Percentiles rank a stretch among this genome's conserved stretches.
phyloP scores from a whole-genome alignment of 2,329 filamentous ascomycete species.

The Curvularia spicifera region DNA sequence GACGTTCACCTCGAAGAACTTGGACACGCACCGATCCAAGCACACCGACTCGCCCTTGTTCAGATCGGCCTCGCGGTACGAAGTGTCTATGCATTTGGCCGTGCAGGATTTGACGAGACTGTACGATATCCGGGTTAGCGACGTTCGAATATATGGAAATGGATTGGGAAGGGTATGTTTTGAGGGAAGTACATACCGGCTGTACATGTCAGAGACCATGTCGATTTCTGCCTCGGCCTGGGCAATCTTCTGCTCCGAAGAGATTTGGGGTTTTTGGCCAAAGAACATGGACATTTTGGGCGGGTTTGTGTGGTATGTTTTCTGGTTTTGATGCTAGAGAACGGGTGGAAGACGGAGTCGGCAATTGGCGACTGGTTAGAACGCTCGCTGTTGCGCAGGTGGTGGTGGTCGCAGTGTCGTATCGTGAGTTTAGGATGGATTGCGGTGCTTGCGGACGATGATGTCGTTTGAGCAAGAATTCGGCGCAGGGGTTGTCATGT shows the following conservation, averaged over 20 bases:
- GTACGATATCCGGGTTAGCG: constrained; percentile 6
- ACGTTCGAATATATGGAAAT: not conserved
- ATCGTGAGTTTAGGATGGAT: not conserved
- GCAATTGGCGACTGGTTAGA: not conserved
- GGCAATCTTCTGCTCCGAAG: constrained; percentile 95
- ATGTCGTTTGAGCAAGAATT: constrained; percentile 7
- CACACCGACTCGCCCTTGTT: constrained; percentile 99
- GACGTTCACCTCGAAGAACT: constrained; percentile 98
- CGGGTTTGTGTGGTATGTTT: not conserved
- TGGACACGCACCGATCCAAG: constrained; percentile 93
- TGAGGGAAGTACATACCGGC: constrained; percentile 68
- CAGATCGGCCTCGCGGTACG: constrained; percentile 94
- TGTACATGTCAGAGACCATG: constrained; percentile 97
- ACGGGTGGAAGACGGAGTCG: not conserved
- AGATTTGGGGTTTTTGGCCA: constrained; percentile 78
- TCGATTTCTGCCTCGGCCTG: constrained; percentile 97
- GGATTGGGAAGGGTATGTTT: not conserved
- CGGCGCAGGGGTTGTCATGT: not conserved
- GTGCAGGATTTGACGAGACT: constrained; percentile 89
- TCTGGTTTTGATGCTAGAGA: not conserved
- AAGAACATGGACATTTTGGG: constrained; percentile 48
- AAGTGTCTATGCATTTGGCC: constrained; percentile 88
- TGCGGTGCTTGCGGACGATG: constrained; percentile 2
- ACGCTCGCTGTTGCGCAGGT: not conserved
- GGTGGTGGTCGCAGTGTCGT: not conserved